Evolutionary conservation across 2,329 filamentous ascomycete genomes (phyloP).

Genomic region (Colletotrichum tabaci): DNA sequence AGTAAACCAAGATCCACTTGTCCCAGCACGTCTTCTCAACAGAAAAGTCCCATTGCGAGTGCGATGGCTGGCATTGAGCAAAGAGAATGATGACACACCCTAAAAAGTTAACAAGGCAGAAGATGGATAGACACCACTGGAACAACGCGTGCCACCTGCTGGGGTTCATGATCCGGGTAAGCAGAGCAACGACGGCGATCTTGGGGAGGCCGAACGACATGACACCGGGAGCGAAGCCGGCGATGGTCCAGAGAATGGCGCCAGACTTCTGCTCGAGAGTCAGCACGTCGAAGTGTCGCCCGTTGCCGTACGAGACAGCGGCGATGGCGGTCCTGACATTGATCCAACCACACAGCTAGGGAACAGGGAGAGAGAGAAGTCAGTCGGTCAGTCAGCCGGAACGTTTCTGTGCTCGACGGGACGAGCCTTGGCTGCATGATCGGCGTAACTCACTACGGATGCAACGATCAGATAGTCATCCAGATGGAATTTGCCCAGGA

Average conservation of each 20-base stretch:
- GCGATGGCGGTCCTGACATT: slow-evolving; percentile 46
- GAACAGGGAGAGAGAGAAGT: background rate
- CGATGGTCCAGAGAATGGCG: slow-evolving; percentile 54
- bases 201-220: slow-evolving; percentile 56
- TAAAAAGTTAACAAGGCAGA: too few relatives aligned
- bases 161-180: too few relatives aligned
- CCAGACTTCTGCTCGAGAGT: slow-evolving; percentile 47
- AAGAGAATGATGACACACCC: slow-evolving; percentile 50
- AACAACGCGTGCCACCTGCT: too few relatives aligned
- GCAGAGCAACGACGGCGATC: too few relatives aligned
- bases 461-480: slow-evolving; percentile 56
- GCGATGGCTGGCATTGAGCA: slow-evolving; percentile 57
- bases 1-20: slow-evolving; percentile 54
- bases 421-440: slow-evolving; percentile 2
- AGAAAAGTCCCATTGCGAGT: slow-evolving; percentile 56
- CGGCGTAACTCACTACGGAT: slow-evolving; percentile 48
- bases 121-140: too few relatives aligned
- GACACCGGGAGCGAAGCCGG: slow-evolving; percentile 55
- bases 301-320: slow-evolving; percentile 46
- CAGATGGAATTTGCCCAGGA: slow-evolving; percentile 51
- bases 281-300: slow-evolving; percentile 55
- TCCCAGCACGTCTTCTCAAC: slow-evolving; percentile 53
- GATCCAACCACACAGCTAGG: slow-evolving; percentile 51
- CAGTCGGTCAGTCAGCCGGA: background rate
- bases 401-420: background rate